Percentiles rank a stretch among this genome's conserved stretches.
These are phyloP conservation scores for Lipomyces yamanashiensis DNA, from an alignment of 805 yeast genomes.

Conservation along the genomic window DNA sequence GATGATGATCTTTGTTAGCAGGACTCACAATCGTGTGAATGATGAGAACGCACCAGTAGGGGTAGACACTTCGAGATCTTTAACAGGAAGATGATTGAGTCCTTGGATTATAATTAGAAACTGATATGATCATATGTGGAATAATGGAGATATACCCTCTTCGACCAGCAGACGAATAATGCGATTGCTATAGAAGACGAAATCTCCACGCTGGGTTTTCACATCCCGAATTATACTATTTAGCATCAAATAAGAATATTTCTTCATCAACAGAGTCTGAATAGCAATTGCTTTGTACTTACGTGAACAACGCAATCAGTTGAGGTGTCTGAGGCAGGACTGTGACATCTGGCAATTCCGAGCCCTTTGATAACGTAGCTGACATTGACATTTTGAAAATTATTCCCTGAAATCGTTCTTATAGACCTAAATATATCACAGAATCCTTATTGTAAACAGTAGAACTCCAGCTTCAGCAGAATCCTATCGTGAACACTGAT, in stretches of 20 bases:
- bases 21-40: background rate
- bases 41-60: conserved; percentile 61
- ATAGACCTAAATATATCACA: no score
- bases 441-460: no score
- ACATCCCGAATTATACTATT: conserved; percentile 81
- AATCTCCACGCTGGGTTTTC: conserved; percentile 83
- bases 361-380: conserved; percentile 15
- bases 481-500: no score
- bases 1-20: conserved; percentile 45
- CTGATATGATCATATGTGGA: background rate
- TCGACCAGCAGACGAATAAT: conserved; percentile 92
- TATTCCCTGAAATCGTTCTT: background rate
- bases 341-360: conserved; percentile 56
- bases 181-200: conserved; percentile 93
- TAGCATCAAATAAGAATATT: background rate
- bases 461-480: no score
- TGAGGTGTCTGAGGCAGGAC: conserved; percentile 89
- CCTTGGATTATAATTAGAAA: conserved; percentile 44
- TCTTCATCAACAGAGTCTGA: background rate
- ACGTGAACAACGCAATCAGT: conserved; percentile 79
- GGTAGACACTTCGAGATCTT: conserved; percentile 66
- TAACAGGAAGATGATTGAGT: conserved; percentile 90
- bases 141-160: conserved; percentile 54
- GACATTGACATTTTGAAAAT: conserved; percentile 5
- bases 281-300: conserved; percentile 34